These are phyloP conservation scores for Phytophthora macrochlamydospora DNA, from an alignment of 352 stramenopile species.

Conservation along the genomic window DNA sequence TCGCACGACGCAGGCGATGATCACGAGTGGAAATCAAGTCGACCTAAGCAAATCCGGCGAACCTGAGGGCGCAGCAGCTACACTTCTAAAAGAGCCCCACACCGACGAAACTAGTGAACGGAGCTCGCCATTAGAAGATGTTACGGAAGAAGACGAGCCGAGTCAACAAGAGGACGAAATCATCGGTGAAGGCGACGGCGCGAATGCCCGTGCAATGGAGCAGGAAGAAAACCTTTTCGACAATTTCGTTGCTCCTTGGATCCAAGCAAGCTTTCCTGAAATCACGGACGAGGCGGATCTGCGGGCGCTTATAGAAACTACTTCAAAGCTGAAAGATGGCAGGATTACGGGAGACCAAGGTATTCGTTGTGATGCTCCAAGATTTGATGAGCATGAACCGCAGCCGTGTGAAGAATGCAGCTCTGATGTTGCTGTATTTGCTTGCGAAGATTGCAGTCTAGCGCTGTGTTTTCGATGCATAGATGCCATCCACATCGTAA, in stretches of 20 bases:
- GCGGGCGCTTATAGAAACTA: conserved; percentile 1
- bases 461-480: conserved; percentile 65
- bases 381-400: not conserved
- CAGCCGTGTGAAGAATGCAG: conserved; percentile 64
- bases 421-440: conserved; percentile 24
- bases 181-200: not conserved
- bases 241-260: conserved; percentile 38
- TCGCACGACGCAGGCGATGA: conserved; percentile 1
- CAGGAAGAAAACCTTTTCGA: not conserved
- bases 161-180: not conserved
- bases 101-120: not conserved
- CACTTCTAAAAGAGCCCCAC: not conserved
- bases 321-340: not conserved
- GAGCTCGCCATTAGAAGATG: not conserved
- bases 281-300: conserved; percentile 31
- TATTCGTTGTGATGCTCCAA: not conserved
- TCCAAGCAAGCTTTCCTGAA: conserved; percentile 40
- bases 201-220: not conserved
- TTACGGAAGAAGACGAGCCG: not conserved
- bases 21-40: not conserved
- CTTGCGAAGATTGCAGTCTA: conserved; percentile 53
- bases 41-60: not conserved
- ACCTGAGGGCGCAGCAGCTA: not conserved
- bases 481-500: conserved; percentile 81
- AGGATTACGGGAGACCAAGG: not conserved